These are phyloP conservation scores for Sarcocystis neurona DNA, from an alignment of 169 alveolate species.

Conservation along the genomic window DNA sequence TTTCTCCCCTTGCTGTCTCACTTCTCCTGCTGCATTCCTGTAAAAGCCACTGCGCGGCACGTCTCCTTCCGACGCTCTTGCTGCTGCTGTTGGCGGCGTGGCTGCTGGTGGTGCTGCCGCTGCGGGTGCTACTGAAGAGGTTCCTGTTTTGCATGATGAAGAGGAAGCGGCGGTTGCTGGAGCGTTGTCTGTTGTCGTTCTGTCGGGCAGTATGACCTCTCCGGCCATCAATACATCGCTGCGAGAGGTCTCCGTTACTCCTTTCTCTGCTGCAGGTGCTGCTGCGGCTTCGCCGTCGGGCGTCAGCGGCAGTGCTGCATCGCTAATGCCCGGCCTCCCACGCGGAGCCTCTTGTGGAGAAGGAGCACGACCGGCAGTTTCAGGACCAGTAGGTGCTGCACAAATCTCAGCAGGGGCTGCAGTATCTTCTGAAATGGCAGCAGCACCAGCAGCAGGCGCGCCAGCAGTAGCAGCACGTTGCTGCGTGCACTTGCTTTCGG, in stretches of 20 bases:
- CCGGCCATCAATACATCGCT: neutral
- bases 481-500: neutral
- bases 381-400: neutral
- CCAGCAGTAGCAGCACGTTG: neutral
- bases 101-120: too few species aligned
- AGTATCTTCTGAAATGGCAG: neutral
- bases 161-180: conserved; percentile 4
- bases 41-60: too few species aligned
- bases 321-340: too few species aligned
- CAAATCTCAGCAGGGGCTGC: neutral
- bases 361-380: too few species aligned
- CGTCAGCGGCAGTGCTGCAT: too few species aligned
- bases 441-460: conserved; percentile 3
- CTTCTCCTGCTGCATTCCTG: too few species aligned
- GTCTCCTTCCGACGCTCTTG: too few species aligned
- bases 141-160: conserved; percentile 30
- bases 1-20: neutral
- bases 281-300: neutral
- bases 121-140: conserved; percentile 35
- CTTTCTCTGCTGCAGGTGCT: neutral
- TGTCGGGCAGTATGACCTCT: neutral
- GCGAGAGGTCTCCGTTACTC: neutral
- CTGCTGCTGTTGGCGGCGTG: too few species aligned
- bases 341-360: too few species aligned
- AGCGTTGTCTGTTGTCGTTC: too few species aligned